phyloP scores from a whole-genome alignment of 2,329 filamentous ascomycete species.

The Albifimbria verrucaria region DNA sequence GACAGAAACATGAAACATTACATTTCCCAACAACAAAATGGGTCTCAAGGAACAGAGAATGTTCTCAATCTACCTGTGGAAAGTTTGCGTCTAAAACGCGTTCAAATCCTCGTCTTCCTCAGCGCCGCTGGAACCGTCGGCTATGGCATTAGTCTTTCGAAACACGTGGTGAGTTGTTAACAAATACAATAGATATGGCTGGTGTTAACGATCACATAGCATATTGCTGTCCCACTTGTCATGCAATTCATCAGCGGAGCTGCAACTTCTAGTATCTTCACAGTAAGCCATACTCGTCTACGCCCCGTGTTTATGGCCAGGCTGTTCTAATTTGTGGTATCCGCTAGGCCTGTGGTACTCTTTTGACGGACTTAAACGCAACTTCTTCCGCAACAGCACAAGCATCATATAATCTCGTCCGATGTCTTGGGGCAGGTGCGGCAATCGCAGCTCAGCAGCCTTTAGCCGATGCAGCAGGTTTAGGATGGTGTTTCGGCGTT shows the following conservation, averaged over 20 bases:
- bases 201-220: not conserved
- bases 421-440: conserved; percentile 18
- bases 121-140: not conserved
- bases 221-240: not conserved
- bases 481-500: conserved; percentile 18
- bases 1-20: not conserved
- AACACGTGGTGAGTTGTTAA: not conserved
- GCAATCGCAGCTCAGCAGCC: conserved; percentile 19
- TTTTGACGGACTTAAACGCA: conserved; percentile 22
- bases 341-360: conserved; percentile 6
- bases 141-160: not conserved
- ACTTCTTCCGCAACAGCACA: conserved; percentile 20
- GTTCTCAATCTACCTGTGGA: not conserved
- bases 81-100: not conserved
- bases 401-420: conserved; percentile 20
- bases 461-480: conserved; percentile 11
- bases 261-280: not conserved
- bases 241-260: not conserved
- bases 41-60: not conserved
- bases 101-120: not conserved
- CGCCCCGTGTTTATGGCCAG: too few species aligned
- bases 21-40: not conserved
- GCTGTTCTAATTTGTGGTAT: not conserved
- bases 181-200: not conserved
- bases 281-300: not conserved